Base-by-base conservation (phyloP, 495 filamentous ascomycete genomes). In the Xylaria intraflava region DNA sequence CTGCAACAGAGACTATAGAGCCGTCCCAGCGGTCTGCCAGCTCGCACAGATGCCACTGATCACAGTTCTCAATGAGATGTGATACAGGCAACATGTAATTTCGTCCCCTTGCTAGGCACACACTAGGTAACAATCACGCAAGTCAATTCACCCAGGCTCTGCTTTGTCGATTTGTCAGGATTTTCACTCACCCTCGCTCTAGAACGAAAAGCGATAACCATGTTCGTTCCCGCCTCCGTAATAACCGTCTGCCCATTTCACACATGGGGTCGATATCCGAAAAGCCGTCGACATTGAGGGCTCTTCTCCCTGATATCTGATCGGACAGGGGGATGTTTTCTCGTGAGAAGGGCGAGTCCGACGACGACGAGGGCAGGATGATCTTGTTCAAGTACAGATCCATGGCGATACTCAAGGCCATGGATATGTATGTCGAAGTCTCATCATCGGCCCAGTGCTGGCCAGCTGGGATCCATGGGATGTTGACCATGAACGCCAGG, bases 401-500 rank as follows among this genome's bases (percentile, higher is more conserved):
- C 50, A 87, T 55, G 5, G 85, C 83, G 65, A 87, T 81, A 10
- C 80, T 82, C 14, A 85, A 65, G 10, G 85, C 85, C 72, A 83
- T 82, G 6, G 82, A 79, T 49, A 87, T 81, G 51, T 86, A 87
- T 23, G 79, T 80, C 45, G 83, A 87, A 0, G 85, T 86, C 56
- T 87, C 84, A 62, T 88, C 85, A 58, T 87, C 84, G 12, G 81
- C 79, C 58, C 83, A 76, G 58, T 82, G 78, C 43, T 78, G 76
- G 5, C 84, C 84, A 0, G 84, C 83, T 11, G 80, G 75, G 78
- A 88, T 87, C 85, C 85, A 88, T 10, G 85, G 84, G 22, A 88
- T 77, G 57, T 87, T 87, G n/a, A 85, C 78, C 82, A 87, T 85
- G 55, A 87, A 88, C 2, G 82, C 85, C 12, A 88, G 62, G 5